Conservation (phyloP, 208 protist genomes). For the Wallacemonas rigidus region DNA sequence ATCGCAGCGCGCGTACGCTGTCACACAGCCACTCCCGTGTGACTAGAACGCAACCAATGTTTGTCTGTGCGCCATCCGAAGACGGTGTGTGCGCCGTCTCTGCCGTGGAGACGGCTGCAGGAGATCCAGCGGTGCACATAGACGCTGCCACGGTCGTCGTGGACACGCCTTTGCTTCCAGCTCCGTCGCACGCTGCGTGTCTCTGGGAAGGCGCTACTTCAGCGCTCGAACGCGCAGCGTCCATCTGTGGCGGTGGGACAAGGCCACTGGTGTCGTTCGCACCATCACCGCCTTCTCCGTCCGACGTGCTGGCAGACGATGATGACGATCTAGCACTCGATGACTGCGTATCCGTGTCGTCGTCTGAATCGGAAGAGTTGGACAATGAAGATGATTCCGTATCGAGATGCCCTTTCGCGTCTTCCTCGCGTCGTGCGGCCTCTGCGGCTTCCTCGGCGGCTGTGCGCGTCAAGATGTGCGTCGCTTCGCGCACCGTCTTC, state of each 20-base stretch:
- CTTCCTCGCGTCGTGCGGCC: neutral
- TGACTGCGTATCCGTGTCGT: too few species aligned
- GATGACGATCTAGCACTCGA: too few species aligned
- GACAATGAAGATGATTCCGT: constrained; percentile 16
- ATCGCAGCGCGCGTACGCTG: constrained; percentile 31
- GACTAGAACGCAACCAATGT: constrained; percentile 3
- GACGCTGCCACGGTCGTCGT: too few species aligned
- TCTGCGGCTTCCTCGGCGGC: neutral
- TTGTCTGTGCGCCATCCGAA: neutral
- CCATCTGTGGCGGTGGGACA: too few species aligned
- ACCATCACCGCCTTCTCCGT: neutral
- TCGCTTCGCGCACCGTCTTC: constrained; percentile 39
- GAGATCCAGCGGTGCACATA: too few species aligned
- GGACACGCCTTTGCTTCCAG: too few species aligned
- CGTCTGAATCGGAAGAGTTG: neutral
- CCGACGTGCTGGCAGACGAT: too few species aligned
- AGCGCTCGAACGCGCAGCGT: too few species aligned
- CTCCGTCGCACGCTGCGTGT: too few species aligned
- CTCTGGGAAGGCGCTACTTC: too few species aligned
- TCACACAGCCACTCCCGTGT: constrained; percentile 27
- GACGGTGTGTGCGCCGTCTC: constrained; percentile 12
- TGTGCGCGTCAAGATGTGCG: constrained; percentile 46
- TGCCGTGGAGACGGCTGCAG: too few species aligned
- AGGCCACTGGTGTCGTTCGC: neutral
- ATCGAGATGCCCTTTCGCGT: neutral